Percentiles rank a stretch among this genome's conserved stretches.
Conservation (phyloP, 352 stramenopile genomes). For the Phytophthora aleatoria region DNA sequence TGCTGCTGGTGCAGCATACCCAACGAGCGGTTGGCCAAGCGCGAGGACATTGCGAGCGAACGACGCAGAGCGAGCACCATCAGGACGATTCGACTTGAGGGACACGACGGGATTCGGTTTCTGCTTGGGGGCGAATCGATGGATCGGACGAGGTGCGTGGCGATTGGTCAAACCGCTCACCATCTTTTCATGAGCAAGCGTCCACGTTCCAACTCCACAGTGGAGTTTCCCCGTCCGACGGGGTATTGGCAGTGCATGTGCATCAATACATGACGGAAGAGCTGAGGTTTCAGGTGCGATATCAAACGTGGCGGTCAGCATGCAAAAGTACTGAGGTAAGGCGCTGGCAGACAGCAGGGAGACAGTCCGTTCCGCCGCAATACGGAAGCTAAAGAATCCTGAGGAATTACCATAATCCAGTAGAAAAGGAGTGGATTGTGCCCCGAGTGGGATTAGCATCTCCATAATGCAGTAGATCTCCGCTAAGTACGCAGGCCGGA, state of each 20-base stretch:
- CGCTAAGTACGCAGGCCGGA: too few species aligned
- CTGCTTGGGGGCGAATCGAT: slow-evolving; percentile 29
- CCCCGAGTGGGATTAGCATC: too few species aligned
- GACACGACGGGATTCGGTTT: slow-evolving; percentile 27
- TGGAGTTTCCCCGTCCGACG: too few species aligned
- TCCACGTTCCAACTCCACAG: too few species aligned
- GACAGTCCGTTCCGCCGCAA: neutral
- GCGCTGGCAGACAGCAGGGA: neutral
- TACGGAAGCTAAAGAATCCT: slow-evolving; percentile 6
- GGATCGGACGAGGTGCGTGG: slow-evolving; percentile 3
- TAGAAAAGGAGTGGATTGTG: too few species aligned
- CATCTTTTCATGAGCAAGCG: slow-evolving; percentile 13
- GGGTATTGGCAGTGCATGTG: too few species aligned
- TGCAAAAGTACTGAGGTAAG: slow-evolving; percentile 4
- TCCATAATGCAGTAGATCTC: too few species aligned
- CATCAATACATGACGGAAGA: neutral
- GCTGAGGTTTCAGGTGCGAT: neutral
- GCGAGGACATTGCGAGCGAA: slow-evolving; percentile 49
- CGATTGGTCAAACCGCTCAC: slow-evolving; percentile 9
- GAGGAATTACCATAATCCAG: too few species aligned
- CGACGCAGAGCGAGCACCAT: slow-evolving; percentile 71
- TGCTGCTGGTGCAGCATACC: slow-evolving; percentile 59
- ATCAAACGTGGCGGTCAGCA: slow-evolving; percentile 9
- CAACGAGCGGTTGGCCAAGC: slow-evolving; percentile 34
- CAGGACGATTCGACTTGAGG: slow-evolving; percentile 36